Conservation (phyloP, 257 asterid species). For the Solanum piurae region DNA sequence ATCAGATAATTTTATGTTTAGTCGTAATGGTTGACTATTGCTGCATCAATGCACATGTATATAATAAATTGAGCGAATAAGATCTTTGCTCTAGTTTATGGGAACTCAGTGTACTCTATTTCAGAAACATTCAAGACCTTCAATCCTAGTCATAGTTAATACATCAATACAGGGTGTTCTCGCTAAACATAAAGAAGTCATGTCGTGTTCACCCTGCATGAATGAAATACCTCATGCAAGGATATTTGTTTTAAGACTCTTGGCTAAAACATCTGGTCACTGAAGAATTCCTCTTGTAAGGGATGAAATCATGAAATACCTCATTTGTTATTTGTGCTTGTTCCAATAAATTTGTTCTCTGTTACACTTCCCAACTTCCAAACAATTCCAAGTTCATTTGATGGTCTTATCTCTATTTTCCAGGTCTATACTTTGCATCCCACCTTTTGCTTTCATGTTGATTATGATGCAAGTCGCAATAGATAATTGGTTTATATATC, state of each 20-base stretch:
- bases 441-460: neutral
- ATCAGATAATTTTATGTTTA: neutral
- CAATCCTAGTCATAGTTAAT: neutral
- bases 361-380: neutral
- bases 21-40: neutral
- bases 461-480: neutral
- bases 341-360: neutral
- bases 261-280: neutral
- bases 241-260: neutral
- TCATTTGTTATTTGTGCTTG: neutral
- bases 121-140: neutral
- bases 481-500: neutral
- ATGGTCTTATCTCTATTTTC: neutral
- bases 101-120: neutral
- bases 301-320: neutral
- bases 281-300: neutral
- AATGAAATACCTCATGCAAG: neutral
- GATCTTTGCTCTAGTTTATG: neutral
- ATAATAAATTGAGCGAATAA: neutral
- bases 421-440: neutral
- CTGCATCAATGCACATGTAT: neutral
- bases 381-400: neutral
- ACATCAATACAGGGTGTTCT: neutral
- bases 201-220: neutral
- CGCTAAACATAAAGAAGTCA: neutral